Percentiles rank a stretch among this genome's conserved stretches.
phyloP scores from a whole-genome alignment of 2,329 filamentous ascomycete genomes.

The Pseudogymnoascus sp. region DNA sequence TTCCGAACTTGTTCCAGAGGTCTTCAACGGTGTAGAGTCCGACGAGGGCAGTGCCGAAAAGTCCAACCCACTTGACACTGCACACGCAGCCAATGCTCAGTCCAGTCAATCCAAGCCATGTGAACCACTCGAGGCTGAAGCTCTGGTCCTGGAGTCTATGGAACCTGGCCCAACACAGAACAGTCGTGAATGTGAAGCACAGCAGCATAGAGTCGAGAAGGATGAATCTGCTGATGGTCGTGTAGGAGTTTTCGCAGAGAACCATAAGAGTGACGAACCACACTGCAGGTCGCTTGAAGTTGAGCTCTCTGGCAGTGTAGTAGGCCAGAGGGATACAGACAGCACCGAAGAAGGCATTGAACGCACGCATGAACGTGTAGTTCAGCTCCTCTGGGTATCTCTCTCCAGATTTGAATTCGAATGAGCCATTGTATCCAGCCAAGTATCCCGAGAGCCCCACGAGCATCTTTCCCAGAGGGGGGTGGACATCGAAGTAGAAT shows the following conservation, averaged over 20 bases:
- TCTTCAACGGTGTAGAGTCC: constrained; percentile 95
- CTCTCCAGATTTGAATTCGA: constrained; percentile 98
- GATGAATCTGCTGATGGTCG: constrained; percentile 96
- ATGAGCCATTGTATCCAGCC: constrained; percentile 96
- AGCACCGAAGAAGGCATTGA: constrained; percentile 92
- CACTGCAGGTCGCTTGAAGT: constrained; percentile 76
- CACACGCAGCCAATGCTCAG: constrained; percentile 95
- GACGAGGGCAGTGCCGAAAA: constrained; percentile 91
- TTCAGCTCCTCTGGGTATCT: constrained; percentile 88
- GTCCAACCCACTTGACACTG: constrained; percentile 96
- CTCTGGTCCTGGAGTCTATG: constrained; percentile 78
- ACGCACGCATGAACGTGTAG: constrained; percentile 97
- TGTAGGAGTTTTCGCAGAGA: constrained; percentile 98
- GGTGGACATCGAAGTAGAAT: constrained; percentile 97
- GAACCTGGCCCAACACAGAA: constrained; percentile 95
- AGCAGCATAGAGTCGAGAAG: constrained; percentile 97
- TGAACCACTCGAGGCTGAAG: constrained; percentile 87
- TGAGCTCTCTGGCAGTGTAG: constrained; percentile 85
- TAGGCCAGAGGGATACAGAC: constrained; percentile 90
- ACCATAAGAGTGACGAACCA: constrained; percentile 97
- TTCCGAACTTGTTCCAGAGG: constrained; percentile 95
- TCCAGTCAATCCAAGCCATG: constrained; percentile 89
- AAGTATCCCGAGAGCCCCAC: constrained; percentile 93
- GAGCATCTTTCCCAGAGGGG: constrained; percentile 95
- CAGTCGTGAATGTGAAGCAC: constrained; percentile 96